These are phyloP conservation scores for Grosmannia clavigera DNA, from an alignment of 2,329 filamentous ascomycete genomes.

Conservation along the genomic window DNA sequence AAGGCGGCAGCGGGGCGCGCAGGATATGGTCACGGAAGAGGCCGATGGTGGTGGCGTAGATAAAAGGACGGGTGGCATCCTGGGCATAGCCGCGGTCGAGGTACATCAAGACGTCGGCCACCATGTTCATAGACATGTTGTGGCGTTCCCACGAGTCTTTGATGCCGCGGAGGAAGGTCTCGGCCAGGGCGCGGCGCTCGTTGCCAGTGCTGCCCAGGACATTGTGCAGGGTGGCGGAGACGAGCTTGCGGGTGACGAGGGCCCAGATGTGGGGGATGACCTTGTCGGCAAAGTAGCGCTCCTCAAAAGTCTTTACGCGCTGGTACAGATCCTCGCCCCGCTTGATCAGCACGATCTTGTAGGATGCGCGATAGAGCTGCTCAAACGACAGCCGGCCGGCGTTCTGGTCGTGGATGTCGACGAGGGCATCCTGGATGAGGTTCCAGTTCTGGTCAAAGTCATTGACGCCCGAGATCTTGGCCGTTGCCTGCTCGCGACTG, in stretches of 20 bases:
- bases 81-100: constrained; percentile 77
- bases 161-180: constrained; percentile 67
- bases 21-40: constrained; percentile 83
- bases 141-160: constrained; percentile 79
- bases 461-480: constrained; percentile 35
- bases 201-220: constrained; percentile 51
- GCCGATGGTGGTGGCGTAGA: constrained; percentile 74
- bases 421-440: constrained; percentile 61
- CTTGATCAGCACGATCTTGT: constrained; percentile 86
- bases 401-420: constrained; percentile 85
- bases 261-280: constrained; percentile 60
- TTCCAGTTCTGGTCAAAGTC: constrained; percentile 84
- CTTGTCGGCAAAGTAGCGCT: constrained; percentile 62
- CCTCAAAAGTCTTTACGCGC: constrained; percentile 68
- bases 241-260: constrained; percentile 58
- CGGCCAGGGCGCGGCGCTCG: constrained; percentile 68
- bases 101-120: constrained; percentile 66
- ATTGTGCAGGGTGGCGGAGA: constrained; percentile 46
- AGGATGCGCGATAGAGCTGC: constrained; percentile 84
- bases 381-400: constrained; percentile 87
- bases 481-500: neutral
- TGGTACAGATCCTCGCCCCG: constrained; percentile 73
- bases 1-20: constrained; percentile 28
- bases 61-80: constrained; percentile 58
- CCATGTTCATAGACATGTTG: constrained; percentile 86